phyloP scores from a whole-genome alignment of 78 protist genomes.

The Dictyostelium brefeldianum region DNA sequence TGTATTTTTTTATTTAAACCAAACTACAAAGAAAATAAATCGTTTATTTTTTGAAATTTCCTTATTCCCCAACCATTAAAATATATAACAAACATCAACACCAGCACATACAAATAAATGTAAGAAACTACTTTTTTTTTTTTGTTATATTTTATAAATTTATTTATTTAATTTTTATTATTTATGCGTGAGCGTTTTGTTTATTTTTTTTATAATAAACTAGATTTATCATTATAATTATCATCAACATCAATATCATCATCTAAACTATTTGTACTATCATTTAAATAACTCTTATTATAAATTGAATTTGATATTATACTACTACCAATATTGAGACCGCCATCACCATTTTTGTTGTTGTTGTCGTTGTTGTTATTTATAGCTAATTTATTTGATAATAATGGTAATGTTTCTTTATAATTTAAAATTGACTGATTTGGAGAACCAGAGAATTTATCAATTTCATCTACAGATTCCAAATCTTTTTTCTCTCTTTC shows the following conservation, averaged over 20 bases:
- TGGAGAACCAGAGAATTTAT: not conserved
- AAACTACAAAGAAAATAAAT: too few species aligned
- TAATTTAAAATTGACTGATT: slow-evolving; percentile 2
- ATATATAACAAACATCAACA: too few species aligned
- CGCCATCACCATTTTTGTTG: not conserved
- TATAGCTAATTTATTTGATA: not conserved
- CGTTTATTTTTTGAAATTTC: too few species aligned
- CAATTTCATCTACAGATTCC: not conserved
- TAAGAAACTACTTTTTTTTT: too few species aligned
- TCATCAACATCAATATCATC: not conserved
- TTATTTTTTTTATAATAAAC: not conserved
- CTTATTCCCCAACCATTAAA: too few species aligned
- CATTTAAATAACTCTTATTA: too few species aligned
- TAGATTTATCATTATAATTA: not conserved
- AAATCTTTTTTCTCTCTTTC: not conserved
- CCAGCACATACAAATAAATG: too few species aligned
- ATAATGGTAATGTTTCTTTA: slow-evolving; percentile 7
- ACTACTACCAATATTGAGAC: too few species aligned
- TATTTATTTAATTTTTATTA: too few species aligned
- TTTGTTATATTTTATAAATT: too few species aligned
- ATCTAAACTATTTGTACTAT: not conserved
- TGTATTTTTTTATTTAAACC: too few species aligned
- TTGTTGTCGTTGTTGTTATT: not conserved
- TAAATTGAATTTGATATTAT: too few species aligned
- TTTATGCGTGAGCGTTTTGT: not conserved